Conservation (phyloP, 2,329 filamentous ascomycete genomes). For the Lachnellula arida region DNA sequence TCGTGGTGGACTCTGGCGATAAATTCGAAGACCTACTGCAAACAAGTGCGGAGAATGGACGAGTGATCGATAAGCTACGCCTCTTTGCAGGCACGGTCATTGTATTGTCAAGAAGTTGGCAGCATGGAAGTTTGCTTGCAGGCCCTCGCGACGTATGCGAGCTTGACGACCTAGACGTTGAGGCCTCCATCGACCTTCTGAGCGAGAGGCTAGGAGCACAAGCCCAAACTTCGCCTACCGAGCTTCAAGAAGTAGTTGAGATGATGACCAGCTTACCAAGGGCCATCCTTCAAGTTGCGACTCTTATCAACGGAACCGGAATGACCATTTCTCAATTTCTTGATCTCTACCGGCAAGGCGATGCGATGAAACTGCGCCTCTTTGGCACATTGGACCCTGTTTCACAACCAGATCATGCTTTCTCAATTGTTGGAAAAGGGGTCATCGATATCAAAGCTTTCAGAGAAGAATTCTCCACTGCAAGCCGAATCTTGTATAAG, state of each 20-base stretch:
- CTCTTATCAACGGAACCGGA: conserved; percentile 19
- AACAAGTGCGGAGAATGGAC: background rate
- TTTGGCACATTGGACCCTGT: conserved; percentile 18
- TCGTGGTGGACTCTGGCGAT: conserved; percentile 22
- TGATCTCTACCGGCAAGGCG: conserved; percentile 18
- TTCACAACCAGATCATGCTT: conserved; percentile 12
- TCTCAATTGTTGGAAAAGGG: conserved; percentile 21
- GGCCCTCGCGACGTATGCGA: conserved; percentile 20
- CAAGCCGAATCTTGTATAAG: conserved; percentile 17
- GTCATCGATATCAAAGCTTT: conserved; percentile 20
- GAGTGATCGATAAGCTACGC: conserved; percentile 17
- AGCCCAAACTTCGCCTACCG: conserved; percentile 9
- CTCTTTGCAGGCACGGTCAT: conserved; percentile 20
- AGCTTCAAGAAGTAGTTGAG: conserved; percentile 18
- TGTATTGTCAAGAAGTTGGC: conserved; percentile 18
- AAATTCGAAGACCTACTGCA: conserved; percentile 14
- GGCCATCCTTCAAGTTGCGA: conserved; percentile 22
- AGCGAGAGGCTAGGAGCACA: conserved; percentile 11
- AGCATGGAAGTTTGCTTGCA: conserved; percentile 17
- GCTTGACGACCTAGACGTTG: conserved; percentile 15
- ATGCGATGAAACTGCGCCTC: conserved; percentile 22
- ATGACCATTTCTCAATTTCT: conserved; percentile 26
- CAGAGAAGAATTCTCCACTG: conserved; percentile 11
- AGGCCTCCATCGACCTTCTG: conserved; percentile 18
- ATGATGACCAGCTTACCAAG: conserved; percentile 19